These are phyloP conservation scores for Tuber umbilicatum DNA, from an alignment of 495 filamentous ascomycete genomes.

Conservation along the genomic window DNA sequence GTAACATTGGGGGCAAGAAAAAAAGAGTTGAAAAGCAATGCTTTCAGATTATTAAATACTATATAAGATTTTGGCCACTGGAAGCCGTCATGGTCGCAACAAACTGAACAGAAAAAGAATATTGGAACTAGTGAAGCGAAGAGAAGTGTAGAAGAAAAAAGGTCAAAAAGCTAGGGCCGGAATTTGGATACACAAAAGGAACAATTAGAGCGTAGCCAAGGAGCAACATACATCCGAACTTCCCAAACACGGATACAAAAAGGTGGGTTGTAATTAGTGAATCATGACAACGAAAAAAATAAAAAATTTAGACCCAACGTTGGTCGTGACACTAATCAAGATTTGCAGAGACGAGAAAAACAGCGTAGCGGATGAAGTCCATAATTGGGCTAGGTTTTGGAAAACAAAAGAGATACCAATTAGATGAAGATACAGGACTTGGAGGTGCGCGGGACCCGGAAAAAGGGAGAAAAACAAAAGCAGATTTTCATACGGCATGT, in stretches of 20 bases:
- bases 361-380: slow-evolving; percentile 1
- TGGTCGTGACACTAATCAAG: slow-evolving; percentile 10
- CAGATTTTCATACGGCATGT: slow-evolving; percentile 36
- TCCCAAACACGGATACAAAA: slow-evolving; percentile 16
- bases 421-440: slow-evolving; percentile 32
- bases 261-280: slow-evolving; percentile 27
- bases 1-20: background rate
- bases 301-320: slow-evolving; percentile 7
- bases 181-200: slow-evolving; percentile 13
- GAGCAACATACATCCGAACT: slow-evolving; percentile 2
- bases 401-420: slow-evolving; percentile 24
- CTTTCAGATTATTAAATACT: slow-evolving; percentile 35
- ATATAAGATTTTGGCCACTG: slow-evolving; percentile 17
- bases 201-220: slow-evolving; percentile 15
- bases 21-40: slow-evolving; percentile 7
- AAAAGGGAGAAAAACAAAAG: slow-evolving; percentile 30
- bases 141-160: background rate
- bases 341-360: slow-evolving; percentile 15
- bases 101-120: slow-evolving; percentile 5
- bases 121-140: slow-evolving; percentile 13
- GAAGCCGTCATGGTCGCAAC: slow-evolving; percentile 2
- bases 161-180: background rate
- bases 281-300: slow-evolving; percentile 24
- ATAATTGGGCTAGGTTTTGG: slow-evolving; percentile 17
- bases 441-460: slow-evolving; percentile 29